Evolutionary conservation across 768 basidiomycete genomes (phyloP).

Genomic region (Kwoniella dendrophila): DNA sequence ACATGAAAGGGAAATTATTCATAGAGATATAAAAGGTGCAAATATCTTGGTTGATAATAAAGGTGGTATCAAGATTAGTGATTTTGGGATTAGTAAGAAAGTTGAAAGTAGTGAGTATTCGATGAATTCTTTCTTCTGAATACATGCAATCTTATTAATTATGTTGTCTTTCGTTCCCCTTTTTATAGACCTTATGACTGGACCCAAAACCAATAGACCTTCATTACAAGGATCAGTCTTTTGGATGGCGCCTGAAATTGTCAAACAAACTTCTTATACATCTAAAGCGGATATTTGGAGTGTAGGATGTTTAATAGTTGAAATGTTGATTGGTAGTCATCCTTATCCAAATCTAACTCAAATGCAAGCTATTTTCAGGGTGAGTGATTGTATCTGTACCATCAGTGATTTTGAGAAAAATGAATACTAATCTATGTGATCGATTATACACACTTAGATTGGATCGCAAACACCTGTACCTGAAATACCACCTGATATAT

Average conservation of each 20-base stretch:
- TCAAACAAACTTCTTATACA: conserved; percentile 91
- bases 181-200: conserved; percentile 54
- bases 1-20: conserved; percentile 90
- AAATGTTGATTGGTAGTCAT: conserved; percentile 95
- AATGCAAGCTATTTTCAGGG: conserved; percentile 99
- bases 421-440: no score
- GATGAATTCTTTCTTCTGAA: not conserved
- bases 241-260: conserved; percentile 99
- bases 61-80: conserved; percentile 94
- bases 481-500: conserved; percentile 86
- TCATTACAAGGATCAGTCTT: conserved; percentile 97
- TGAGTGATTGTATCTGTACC: conserved; percentile 52
- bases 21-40: conserved; percentile 97
- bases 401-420: no score
- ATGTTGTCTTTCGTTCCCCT: not conserved
- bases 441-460: no score
- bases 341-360: conserved; percentile 94
- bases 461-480: conserved; percentile 81
- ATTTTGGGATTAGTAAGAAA: conserved; percentile 97
- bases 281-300: conserved; percentile 96
- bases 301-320: conserved; percentile 89
- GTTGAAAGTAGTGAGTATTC: conserved; percentile 83
- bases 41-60: conserved; percentile 99
- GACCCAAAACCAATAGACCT: conserved; percentile 76
- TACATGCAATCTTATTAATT: not conserved